Evolutionary conservation across 768 basidiomycete genomes (phyloP).

Genomic region (Infundibulicybe gibba): DNA sequence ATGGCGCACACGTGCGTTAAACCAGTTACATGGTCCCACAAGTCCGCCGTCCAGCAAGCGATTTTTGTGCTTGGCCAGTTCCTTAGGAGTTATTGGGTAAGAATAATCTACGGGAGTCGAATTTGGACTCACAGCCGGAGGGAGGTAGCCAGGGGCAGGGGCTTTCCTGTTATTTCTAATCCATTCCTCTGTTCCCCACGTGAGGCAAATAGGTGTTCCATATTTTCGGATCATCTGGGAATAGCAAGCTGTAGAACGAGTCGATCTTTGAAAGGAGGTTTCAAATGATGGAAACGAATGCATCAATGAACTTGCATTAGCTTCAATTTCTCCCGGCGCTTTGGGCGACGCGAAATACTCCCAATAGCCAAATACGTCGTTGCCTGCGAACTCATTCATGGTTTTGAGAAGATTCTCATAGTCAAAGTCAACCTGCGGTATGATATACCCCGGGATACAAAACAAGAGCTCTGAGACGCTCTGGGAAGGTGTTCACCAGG

Average conservation of each 20-base stretch:
- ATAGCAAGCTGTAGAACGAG: constrained; percentile 30
- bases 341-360: constrained; percentile 29
- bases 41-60: constrained; percentile 7
- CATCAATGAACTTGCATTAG: constrained; percentile 23
- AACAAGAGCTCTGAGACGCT: constrained; percentile 35
- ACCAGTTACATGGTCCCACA: constrained; percentile 7
- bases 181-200: constrained; percentile 25
- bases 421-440: constrained; percentile 17
- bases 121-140: constrained; percentile 15
- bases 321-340: constrained; percentile 27
- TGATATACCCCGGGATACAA: constrained; percentile 34
- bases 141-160: constrained; percentile 15
- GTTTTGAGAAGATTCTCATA: constrained; percentile 13
- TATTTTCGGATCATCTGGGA: constrained; percentile 21
- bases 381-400: constrained; percentile 18
- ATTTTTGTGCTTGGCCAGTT: constrained; percentile 7
- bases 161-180: constrained; percentile 19
- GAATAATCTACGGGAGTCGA: neutral
- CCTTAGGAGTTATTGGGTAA: neutral
- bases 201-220: constrained; percentile 22
- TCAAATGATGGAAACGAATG: neutral
- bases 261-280: constrained; percentile 20
- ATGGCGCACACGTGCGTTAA: constrained; percentile 11
- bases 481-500: constrained; percentile 31
- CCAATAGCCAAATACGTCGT: constrained; percentile 32